Base-by-base conservation (phyloP, 331 rosid species). In the Quercus phellos region DNA sequence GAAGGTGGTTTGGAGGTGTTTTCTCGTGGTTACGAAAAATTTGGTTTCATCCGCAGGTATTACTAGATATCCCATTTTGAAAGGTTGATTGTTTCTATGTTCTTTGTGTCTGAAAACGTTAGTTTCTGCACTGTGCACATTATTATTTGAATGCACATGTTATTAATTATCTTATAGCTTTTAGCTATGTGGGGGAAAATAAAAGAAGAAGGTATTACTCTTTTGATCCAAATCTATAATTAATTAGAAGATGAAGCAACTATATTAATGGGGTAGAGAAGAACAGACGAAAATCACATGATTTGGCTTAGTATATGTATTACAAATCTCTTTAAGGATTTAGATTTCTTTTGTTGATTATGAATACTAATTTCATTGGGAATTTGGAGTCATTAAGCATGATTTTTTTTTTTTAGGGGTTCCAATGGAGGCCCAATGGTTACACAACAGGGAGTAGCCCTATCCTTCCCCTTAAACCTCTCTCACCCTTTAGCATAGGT, bases 1-100 rank as follows among this genome's bases (percentile, higher is more conserved):
- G 99, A 94, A 90, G 98, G 99, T 68, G 97, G 98, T 71, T 81
- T 94, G 81, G 99, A 92, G 87, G 82, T 78, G 63, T 94, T 94
- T 86, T 94, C 99, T 71, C 94, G 96, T 79, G 98, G 97, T 80
- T 92, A 92, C 81, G 98, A 94, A 86, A 91, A 85, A 46, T 87
- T 89, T 81, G 98, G 99, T 72, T 94, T 94, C 91, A 81, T 77
- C 16, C 88, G 94, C 87, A 89, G 99, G 99, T 92, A 88, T 50
- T 32, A 50, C 61, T 50, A 67, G 60, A 42, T 46, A 13, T 38
- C 70, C 22, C 53, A 14, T 24, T 19, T 82, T 80, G 67, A 63
- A 32, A 42, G 38, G 21, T 70, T 67, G 51, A 32, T 64, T 16
- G 60, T 32, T 70, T 73, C 16, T 76, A 7, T 24, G 42, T 69